phyloP scores from a whole-genome alignment of 352 stramenopile species.

The Phytopythium vexans region DNA sequence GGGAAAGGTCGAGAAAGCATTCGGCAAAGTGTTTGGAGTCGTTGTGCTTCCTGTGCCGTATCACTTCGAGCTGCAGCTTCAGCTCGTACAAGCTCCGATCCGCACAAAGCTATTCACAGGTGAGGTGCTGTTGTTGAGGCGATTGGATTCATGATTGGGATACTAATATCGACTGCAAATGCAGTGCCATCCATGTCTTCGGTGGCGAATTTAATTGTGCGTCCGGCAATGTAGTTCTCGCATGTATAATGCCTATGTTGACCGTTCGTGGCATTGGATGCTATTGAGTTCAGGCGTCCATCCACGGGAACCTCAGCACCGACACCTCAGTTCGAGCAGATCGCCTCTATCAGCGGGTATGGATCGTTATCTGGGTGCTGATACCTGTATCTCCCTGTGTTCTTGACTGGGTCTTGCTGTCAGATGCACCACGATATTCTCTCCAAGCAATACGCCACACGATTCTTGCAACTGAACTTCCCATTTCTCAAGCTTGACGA shows the following conservation, averaged over 20 bases:
- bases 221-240: neutral
- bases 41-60: conserved; percentile 39
- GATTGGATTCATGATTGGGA: too few species aligned
- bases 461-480: conserved; percentile 46
- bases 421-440: conserved; percentile 53
- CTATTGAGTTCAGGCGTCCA: conserved; percentile 24
- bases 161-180: too few species aligned
- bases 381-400: neutral
- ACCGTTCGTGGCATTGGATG: conserved; percentile 1
- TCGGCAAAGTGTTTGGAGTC: conserved; percentile 52
- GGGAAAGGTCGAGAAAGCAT: conserved; percentile 55
- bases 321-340: conserved; percentile 42
- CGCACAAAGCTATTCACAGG: conserved; percentile 48
- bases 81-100: conserved; percentile 33
- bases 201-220: conserved; percentile 51
- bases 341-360: conserved; percentile 26
- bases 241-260: neutral
- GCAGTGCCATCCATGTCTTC: conserved; percentile 29
- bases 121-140: conserved; percentile 1
- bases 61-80: conserved; percentile 41
- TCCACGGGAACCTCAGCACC: conserved; percentile 55
- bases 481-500: conserved; percentile 56
- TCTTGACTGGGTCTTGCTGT: neutral
- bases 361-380: neutral
- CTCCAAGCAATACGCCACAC: conserved; percentile 40